Percentiles rank a stretch among this genome's conserved stretches.
Evolutionary conservation across 208 protist species (phyloP).

Genomic region (Leishmania braziliensis): DNA sequence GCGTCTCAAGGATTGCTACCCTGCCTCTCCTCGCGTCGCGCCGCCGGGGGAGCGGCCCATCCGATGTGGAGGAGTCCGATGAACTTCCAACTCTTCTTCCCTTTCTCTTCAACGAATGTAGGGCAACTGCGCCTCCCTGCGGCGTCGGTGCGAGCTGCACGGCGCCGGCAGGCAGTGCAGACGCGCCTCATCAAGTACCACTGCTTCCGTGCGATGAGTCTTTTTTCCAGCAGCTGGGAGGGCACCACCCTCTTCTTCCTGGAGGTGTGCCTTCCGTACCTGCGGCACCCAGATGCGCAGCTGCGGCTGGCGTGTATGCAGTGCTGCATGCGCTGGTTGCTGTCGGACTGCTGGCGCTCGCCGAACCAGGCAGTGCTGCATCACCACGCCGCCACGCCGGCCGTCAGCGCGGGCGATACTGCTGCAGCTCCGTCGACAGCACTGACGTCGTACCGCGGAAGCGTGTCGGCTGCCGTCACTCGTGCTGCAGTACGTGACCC

Average conservation of each 20-base stretch:
- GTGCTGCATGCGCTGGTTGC: slow-evolving; percentile 53
- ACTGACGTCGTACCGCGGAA: background rate
- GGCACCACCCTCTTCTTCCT: slow-evolving; percentile 62
- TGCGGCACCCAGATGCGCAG: slow-evolving; percentile 55
- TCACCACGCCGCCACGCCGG: background rate
- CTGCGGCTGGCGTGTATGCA: slow-evolving; percentile 69
- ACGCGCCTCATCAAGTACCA: slow-evolving; percentile 48
- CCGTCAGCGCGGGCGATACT: background rate
- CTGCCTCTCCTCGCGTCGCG: background rate
- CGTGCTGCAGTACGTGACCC: slow-evolving; percentile 21
- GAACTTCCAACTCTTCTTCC: slow-evolving; percentile 3
- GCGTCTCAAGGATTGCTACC: background rate
- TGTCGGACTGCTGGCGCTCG: slow-evolving; percentile 38
- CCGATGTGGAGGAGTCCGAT: slow-evolving; percentile 6
- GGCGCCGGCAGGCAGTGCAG: slow-evolving; percentile 20
- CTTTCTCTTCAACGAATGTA: background rate
- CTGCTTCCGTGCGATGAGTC: slow-evolving; percentile 66
- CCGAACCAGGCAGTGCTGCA: slow-evolving; percentile 10
- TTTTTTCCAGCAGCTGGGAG: slow-evolving; percentile 60
- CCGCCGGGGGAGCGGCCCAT: background rate
- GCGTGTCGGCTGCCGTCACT: slow-evolving; percentile 26
- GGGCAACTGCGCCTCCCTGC: slow-evolving; percentile 5
- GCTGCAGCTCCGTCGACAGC: background rate
- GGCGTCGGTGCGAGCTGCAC: background rate
- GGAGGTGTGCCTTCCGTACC: slow-evolving; percentile 72